phyloP scores from a whole-genome alignment of 805 yeast species.

The Candida golubevii region DNA sequence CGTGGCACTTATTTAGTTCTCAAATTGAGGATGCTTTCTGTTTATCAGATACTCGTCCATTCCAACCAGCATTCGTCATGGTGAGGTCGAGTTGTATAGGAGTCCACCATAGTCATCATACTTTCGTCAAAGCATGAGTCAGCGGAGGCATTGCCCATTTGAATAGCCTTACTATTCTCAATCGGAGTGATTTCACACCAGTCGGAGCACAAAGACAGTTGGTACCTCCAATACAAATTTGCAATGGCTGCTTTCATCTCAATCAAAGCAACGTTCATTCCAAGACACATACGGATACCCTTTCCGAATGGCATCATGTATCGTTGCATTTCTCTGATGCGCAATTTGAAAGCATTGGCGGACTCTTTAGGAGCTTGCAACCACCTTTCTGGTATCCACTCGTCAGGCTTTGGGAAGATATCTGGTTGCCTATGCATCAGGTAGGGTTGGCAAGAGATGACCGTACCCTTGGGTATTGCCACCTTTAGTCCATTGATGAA shows the following conservation, averaged over 20 bases:
- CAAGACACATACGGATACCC: conserved; percentile 72
- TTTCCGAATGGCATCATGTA: conserved; percentile 68
- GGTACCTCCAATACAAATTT: conserved; percentile 48
- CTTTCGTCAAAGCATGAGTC: conserved; percentile 34
- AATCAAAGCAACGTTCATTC: conserved; percentile 61
- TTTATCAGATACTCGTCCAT: conserved; percentile 20
- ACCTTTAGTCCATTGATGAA: conserved; percentile 9
- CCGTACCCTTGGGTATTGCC: conserved; percentile 48
- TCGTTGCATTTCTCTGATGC: conserved; percentile 45
- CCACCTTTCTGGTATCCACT: conserved; percentile 65
- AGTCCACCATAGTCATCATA: conserved; percentile 53
- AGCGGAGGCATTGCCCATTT: conserved; percentile 15
- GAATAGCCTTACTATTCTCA: conserved; percentile 10
- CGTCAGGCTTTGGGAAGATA: conserved; percentile 49
- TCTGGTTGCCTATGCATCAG: conserved; percentile 50
- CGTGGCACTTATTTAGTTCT: no score
- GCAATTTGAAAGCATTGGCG: conserved; percentile 22
- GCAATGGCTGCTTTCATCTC: conserved; percentile 60
- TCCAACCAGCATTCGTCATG: conserved; percentile 51
- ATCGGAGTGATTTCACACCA: conserved; percentile 39
- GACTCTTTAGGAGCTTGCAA: conserved; percentile 34
- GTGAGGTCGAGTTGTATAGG: conserved; percentile 50
- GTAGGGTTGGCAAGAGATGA: conserved; percentile 63
- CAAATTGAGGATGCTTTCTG: neutral
- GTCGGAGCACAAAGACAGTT: conserved; percentile 33